Percentiles rank a stretch among this genome's conserved stretches.
These are phyloP conservation scores for Theobroma grandiflorum DNA, from an alignment of 441 rosid species.

Conservation along the genomic window DNA sequence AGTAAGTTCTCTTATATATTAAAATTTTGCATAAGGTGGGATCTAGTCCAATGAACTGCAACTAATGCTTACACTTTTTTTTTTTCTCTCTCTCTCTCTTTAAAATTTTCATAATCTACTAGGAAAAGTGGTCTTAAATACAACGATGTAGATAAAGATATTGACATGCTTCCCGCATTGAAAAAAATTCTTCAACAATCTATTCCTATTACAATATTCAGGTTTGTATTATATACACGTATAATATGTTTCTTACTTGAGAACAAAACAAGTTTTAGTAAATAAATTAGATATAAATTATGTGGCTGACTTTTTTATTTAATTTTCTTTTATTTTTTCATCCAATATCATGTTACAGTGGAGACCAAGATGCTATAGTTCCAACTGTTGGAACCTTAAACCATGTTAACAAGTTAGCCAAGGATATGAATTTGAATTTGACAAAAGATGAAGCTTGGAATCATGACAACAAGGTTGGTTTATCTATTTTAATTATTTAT, in stretches of 20 bases:
- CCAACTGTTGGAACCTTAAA: constrained; percentile 11
- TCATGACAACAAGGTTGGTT: neutral
- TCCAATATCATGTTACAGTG: neutral
- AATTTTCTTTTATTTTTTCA: neutral
- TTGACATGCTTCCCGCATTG: constrained; percentile 9
- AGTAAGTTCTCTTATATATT: neutral
- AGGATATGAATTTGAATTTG: neutral
- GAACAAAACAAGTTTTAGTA: no score
- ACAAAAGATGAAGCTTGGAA: constrained; percentile 11
- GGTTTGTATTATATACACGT: neutral
- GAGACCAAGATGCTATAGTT: neutral
- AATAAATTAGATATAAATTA: neutral
- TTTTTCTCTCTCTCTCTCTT: neutral
- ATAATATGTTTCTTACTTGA: no score
- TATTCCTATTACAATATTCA: constrained; percentile 13
- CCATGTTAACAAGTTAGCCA: neutral
- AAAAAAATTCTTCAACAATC: constrained; percentile 10
- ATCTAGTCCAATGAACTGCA: neutral
- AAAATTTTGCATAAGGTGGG: no score
- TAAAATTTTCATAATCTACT: neutral
- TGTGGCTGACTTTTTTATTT: neutral
- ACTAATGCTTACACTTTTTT: neutral
- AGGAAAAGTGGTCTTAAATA: constrained; percentile 2
- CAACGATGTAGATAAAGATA: neutral
- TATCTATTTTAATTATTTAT: neutral